phyloP scores from a whole-genome alignment of 768 basidiomycete genomes.

The Gymnopilus junonius region DNA sequence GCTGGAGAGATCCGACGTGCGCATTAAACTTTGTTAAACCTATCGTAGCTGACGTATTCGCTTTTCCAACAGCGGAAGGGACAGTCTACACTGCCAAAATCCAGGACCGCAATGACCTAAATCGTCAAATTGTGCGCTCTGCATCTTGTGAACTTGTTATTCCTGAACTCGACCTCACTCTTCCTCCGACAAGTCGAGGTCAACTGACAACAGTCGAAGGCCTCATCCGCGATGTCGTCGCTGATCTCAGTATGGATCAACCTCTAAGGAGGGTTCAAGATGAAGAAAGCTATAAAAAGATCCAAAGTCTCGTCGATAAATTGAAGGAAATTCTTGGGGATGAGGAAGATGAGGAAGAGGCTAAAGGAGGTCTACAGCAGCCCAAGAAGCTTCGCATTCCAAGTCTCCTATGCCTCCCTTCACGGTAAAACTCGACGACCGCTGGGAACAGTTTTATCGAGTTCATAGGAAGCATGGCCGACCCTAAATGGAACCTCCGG shows the following conservation, averaged over 20 bases:
- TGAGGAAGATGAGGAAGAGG: conserved; percentile 53
- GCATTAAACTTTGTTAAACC: conserved; percentile 26
- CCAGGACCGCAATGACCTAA: conserved; percentile 73
- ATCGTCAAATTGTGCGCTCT: conserved; percentile 94
- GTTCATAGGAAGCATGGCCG: conserved; percentile 82
- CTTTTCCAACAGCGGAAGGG: conserved; percentile 68
- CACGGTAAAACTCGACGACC: conserved; percentile 84
- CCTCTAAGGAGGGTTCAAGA: conserved; percentile 83
- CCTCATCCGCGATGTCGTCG: conserved; percentile 78
- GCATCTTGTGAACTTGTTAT: conserved; percentile 79
- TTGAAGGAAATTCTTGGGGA: conserved; percentile 69
- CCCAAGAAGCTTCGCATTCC: conserved; percentile 34
- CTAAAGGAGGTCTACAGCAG: conserved; percentile 35
- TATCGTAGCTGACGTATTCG: background rate
- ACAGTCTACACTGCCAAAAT: conserved; percentile 81
- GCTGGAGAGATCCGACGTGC: conserved; percentile 85
- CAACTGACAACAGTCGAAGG: conserved; percentile 98
- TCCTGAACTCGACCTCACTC: conserved; percentile 89
- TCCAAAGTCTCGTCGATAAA: conserved; percentile 73
- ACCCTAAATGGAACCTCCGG: conserved; percentile 91
- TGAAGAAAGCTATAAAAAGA: conserved; percentile 69
- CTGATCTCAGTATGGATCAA: conserved; percentile 83
- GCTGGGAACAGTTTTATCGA: conserved; percentile 97
- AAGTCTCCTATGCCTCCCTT: conserved; percentile 70
- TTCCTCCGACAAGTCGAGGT: conserved; percentile 82